Percentiles rank a stretch among this genome's conserved stretches.
Conservation (phyloP, 2,329 filamentous ascomycete species). For the Coniochaeta hoffmannii region DNA sequence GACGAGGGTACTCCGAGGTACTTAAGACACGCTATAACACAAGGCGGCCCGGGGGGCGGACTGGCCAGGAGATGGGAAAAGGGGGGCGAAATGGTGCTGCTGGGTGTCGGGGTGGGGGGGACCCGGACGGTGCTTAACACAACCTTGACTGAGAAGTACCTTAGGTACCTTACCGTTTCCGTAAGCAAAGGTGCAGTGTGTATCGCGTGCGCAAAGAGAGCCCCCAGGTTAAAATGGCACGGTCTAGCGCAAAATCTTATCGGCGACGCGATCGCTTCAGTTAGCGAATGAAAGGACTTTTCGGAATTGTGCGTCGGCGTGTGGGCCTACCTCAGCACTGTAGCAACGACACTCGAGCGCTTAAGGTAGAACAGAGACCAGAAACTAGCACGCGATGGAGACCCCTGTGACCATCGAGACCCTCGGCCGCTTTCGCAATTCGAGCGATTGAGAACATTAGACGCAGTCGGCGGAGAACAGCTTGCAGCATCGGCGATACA, state of each 20-base stretch:
- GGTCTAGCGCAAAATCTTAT: background rate
- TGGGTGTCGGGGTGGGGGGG: background rate
- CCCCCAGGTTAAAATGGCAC: too few species aligned
- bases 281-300: background rate
- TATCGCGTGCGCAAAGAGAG: too few species aligned
- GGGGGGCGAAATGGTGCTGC: background rate
- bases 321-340: background rate
- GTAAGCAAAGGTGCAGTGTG: background rate
- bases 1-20: slow-evolving; percentile 2
- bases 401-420: background rate
- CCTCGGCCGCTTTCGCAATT: background rate
- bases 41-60: background rate
- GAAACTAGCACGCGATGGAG: background rate
- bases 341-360: background rate
- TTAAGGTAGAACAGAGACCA: background rate
- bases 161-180: background rate
- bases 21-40: background rate
- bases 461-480: background rate
- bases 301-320: background rate
- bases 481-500: too few species aligned
- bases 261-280: background rate
- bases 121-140: background rate
- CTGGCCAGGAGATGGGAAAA: background rate
- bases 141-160: background rate
- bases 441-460: background rate